Evolutionary conservation across 73 alveolate genomes (phyloP), one percentile per base, ranked within the genome.

Genomic region (Tetrahymena thermophila): DNA sequence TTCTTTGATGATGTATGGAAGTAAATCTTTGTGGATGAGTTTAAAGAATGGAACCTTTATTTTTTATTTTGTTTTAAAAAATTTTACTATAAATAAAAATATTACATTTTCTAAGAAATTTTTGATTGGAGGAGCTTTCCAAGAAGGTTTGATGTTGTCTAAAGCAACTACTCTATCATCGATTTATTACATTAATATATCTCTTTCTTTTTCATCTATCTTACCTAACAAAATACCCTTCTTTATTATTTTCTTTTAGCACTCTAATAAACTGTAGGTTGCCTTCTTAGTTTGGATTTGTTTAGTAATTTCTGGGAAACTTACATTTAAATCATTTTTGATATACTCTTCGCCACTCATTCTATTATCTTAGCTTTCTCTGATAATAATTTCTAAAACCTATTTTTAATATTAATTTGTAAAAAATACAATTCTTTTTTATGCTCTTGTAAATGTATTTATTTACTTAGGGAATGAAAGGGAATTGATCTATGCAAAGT

Each of bases 321-420:
- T 85, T 4, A 94, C 96, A 44, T 94, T 85, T 35, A 94, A 94
- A 95, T 95, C 93, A 35, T 93, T 94, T 89, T 95, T 89, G 35
- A 95, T 95, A 35, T 85, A 95, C 31, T 89, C 83, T 89, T 95
- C 97, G 35, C 95, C 97, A 55, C 94, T 95, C 35, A 57, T 56
- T 56, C 97, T 95, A 44, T 95, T 95, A 35, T 95, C 97, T 93
- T 50, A 35, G 23, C 95, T 84, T 56, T 95, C 97, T 93, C 94
- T 95, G 16, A 93, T 43, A 10, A 95, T 35, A 35, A 71, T 89
- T 93, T 89, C 50, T 23, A 84, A 35, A 35, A 95, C 44, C 34
- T 35, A 23, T 11, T 35, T 0, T 35, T 43, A n/a, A n/a, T n/a
- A n/a, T n/a, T n/a, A n/a, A n/a, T n/a, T n/a, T n/a, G n/a, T n/a